Evolutionary conservation across 805 yeast species (phyloP), one percentile per base, ranked within the genome.

Genomic region (Ogataea nitratoaversa): DNA sequence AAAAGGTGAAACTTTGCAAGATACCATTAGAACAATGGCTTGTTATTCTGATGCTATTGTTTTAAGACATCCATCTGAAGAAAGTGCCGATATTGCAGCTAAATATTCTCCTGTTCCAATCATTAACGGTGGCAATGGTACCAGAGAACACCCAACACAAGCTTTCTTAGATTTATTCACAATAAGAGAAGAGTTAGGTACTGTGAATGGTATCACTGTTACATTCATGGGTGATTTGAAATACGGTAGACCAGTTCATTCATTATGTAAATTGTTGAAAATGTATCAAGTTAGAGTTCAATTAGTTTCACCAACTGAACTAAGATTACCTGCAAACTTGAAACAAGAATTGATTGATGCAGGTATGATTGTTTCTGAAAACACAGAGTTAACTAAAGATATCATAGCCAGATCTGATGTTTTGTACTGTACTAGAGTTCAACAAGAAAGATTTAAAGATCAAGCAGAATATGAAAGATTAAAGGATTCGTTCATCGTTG

Each of bases 221-320:
- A 93, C 99, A 4, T 93, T 93, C 67, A 89, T 93, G 96, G 99
- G 99, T 60, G 99, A 93, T 63, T 78, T 93, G 75, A 89, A 88
- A 65, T 88, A 88, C 62, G 99, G 99, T 45, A 84, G 99, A 72
- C 95, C 99, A 46, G 98, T 93, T 35, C 99, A 93, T 70, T 91
- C 98, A 6, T 76, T 93, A 64, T 86, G 93, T 63, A 84, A 88
- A 63, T 72, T 93, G 64, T 79, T 93, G 62, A 81, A 81, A 60
- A 95, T 85, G 65, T 95, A 93, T 71, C 90, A 89, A 63, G 97
- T 93, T 46, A 80, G 90, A 66, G 74, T 93, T 54, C 95, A 93
- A 67, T 76, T 93, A 59, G 95, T 93, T 40, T 70, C 96, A 34
- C 99, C 99, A 54, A 75, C 76, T 54, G 97, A 86, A 63, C 78